phyloP scores from a whole-genome alignment of 495 filamentous ascomycete species.

The Pseudomonodictys pantanalensis region DNA sequence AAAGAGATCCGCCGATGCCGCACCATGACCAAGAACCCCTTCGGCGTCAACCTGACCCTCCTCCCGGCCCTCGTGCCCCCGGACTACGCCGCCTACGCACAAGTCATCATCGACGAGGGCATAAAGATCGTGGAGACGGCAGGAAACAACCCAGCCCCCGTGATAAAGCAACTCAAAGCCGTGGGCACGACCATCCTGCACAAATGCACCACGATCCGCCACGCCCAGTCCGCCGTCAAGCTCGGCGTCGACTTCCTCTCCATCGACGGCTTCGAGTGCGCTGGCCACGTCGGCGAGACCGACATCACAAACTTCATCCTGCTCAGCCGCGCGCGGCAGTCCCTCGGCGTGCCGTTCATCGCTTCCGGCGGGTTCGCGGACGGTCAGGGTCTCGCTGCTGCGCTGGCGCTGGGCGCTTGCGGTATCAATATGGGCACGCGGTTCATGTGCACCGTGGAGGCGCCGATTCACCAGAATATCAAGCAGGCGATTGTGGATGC shows the following conservation, averaged over 20 bases:
- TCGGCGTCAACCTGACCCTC: constrained; percentile 94
- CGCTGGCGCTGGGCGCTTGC: constrained; percentile 85
- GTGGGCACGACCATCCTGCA: constrained; percentile 78
- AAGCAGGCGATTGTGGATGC: constrained; percentile 89
- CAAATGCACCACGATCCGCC: constrained; percentile 96
- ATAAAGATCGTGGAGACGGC: constrained; percentile 95
- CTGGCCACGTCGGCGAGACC: constrained; percentile 89
- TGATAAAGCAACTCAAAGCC: constrained; percentile 84
- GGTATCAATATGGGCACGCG: constrained; percentile 96
- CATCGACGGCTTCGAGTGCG: constrained; percentile 98
- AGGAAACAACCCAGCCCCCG: constrained; percentile 87
- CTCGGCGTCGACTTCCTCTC: constrained; percentile 94
- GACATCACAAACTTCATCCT: constrained; percentile 99
- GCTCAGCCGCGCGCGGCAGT: constrained; percentile 78
- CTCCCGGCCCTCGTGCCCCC: constrained; percentile 86
- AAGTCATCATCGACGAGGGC: constrained; percentile 88
- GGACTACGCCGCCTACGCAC: constrained; percentile 88
- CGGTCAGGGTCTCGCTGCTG: constrained; percentile 88
- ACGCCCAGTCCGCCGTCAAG: constrained; percentile 88
- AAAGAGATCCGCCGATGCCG: constrained; percentile 87
- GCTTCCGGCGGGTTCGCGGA: constrained; percentile 95
- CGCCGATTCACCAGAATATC: constrained; percentile 88
- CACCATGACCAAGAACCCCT: constrained; percentile 81
- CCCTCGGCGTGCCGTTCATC: constrained; percentile 84
- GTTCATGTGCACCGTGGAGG: constrained; percentile 91